These are phyloP conservation scores for Salix arbutifolia DNA, from an alignment of 345 rosid species.

Conservation along the genomic window DNA sequence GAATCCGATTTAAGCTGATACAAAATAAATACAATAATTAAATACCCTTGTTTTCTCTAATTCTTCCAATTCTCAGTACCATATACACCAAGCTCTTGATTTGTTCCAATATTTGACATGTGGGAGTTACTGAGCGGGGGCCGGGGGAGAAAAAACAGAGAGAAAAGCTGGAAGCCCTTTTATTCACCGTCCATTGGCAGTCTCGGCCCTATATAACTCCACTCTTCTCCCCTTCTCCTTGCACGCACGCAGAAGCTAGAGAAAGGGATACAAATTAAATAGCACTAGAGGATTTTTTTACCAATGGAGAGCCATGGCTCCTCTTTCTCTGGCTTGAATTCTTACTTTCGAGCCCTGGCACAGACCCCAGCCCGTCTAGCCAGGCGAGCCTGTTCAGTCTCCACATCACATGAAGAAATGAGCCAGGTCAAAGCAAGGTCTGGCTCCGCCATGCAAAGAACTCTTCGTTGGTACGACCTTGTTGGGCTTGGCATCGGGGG, in stretches of 20 bases:
- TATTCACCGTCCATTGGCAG: constrained; percentile 13
- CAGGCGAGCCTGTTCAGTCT: constrained; percentile 62
- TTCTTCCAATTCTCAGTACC: too few species aligned
- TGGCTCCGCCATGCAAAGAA: constrained; percentile 62
- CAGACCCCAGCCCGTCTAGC: constrained; percentile 66
- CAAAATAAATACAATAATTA: too few species aligned
- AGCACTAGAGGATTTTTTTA: neutral
- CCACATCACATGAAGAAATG: constrained; percentile 71
- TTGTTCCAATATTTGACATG: neutral
- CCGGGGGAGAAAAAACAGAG: too few species aligned
- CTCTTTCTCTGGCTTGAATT: constrained; percentile 52
- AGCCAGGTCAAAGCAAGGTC: constrained; percentile 50
- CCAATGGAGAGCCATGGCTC: constrained; percentile 25
- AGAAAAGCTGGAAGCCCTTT: neutral
- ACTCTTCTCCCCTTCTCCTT: neutral
- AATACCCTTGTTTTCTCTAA: too few species aligned
- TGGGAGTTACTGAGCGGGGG: too few species aligned
- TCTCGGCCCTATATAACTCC: neutral
- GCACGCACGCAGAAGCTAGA: neutral
- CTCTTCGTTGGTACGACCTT: constrained; percentile 82
- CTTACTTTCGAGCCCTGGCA: constrained; percentile 62
- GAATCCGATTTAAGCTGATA: too few species aligned
- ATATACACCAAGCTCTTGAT: too few species aligned
- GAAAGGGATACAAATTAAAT: neutral
- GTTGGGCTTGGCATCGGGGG: constrained; percentile 89